A percentile compares a stretch with the other conserved stretches of the same genome.
phyloP scores from a whole-genome alignment of 2,329 filamentous ascomycete species.

The Zymoseptoria ardabiliae region DNA sequence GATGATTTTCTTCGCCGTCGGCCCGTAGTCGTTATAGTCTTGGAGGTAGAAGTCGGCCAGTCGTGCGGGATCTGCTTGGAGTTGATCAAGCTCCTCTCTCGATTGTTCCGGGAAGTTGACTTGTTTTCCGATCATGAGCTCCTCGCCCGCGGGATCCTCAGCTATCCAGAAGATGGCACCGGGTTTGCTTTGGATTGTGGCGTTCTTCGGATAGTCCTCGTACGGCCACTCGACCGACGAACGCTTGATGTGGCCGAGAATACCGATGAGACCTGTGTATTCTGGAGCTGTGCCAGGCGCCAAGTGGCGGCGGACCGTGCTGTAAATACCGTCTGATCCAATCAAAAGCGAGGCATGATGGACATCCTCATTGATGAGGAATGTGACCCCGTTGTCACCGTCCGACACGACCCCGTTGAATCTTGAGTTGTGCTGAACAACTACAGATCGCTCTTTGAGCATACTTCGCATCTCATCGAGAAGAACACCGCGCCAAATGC shows the following conservation, averaged over 20 bases:
- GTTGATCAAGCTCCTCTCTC: conserved; percentile 28
- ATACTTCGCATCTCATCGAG: conserved; percentile 43
- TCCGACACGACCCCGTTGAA: conserved; percentile 36
- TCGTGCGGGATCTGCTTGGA: conserved; percentile 26
- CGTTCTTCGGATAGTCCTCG: conserved; percentile 23
- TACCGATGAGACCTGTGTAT: conserved; percentile 19
- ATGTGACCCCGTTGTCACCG: conserved; percentile 2
- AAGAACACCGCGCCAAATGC: conserved; percentile 47
- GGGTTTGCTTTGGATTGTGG: conserved; percentile 30
- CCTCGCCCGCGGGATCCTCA: conserved; percentile 29
- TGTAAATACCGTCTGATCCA: conserved; percentile 24
- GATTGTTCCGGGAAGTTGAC: conserved; percentile 27
- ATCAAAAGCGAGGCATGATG: conserved; percentile 17
- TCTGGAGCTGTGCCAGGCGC: conserved; percentile 15
- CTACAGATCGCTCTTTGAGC: conserved; percentile 35
- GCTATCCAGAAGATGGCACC: conserved; percentile 35
- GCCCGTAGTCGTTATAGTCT: conserved; percentile 14
- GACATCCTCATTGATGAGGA: conserved; percentile 14
- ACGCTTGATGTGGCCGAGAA: conserved; percentile 18
- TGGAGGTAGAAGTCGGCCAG: conserved; percentile 10
- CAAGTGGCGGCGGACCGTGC: conserved; percentile 30
- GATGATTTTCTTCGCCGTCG: conserved; percentile 19
- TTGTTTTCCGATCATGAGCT: conserved; percentile 34
- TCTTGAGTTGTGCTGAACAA: conserved; percentile 43
- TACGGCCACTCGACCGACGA: conserved; percentile 18